A percentile compares a stretch with the other conserved stretches of the same genome.
Conservation (phyloP, 2,329 filamentous ascomycete species). For the Venturia nashicola region DNA sequence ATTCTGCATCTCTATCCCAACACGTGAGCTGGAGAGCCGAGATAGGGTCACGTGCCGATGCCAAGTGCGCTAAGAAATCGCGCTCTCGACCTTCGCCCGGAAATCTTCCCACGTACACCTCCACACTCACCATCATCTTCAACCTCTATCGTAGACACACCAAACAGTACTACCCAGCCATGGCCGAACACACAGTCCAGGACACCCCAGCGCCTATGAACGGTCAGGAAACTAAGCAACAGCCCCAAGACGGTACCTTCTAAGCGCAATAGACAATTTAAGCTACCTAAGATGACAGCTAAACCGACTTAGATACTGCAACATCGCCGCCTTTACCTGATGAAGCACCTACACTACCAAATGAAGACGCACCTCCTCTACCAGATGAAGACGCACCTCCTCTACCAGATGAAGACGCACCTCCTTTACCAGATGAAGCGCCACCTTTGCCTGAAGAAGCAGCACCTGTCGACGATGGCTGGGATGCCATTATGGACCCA, state of each 20-base stretch:
- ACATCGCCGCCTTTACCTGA: not conserved
- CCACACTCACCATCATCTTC: not conserved
- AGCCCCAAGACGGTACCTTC: conserved; percentile 3
- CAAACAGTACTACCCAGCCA: not conserved
- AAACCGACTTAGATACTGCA: conserved; percentile 3
- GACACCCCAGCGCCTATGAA: not conserved
- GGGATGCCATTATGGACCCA: conserved; percentile 69
- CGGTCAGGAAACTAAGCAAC: not conserved
- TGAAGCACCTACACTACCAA: conserved; percentile 11
- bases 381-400: conserved; percentile 13
- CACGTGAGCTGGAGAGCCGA: no score
- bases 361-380: conserved; percentile 10
- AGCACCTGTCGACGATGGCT: conserved; percentile 51
- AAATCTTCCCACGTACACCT: no score
- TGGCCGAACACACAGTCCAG: not conserved
- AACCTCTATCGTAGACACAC: not conserved
- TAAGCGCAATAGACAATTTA: not conserved
- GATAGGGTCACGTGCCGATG: no score
- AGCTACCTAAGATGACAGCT: conserved; percentile 4
- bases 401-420: conserved; percentile 16
- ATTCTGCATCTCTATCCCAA: no score
- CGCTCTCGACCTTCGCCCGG: no score
- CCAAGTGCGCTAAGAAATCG: no score
- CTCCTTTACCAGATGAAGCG: conserved; percentile 17
- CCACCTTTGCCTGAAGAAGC: conserved; percentile 38